Percentiles rank a stretch among this genome's conserved stretches.
phyloP scores from a whole-genome alignment of 2,329 filamentous ascomycete species.

The Diplodia mutila region DNA sequence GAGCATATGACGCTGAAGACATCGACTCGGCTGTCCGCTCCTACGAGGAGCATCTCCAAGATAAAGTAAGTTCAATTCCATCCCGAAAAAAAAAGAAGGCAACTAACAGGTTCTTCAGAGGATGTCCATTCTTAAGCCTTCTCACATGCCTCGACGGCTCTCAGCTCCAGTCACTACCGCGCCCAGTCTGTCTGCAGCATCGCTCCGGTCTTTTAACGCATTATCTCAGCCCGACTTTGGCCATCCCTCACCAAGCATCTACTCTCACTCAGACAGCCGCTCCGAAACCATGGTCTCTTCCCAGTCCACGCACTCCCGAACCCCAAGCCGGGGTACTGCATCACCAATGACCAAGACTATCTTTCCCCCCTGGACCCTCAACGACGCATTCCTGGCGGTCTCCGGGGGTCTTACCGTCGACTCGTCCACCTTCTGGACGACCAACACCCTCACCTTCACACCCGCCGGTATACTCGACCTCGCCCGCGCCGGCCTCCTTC shows the following conservation, averaged over 20 bases:
- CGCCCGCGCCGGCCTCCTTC: slow-evolving; percentile 29
- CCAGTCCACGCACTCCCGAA: not conserved
- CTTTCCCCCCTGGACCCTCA: slow-evolving; percentile 12
- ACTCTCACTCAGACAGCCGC: slow-evolving; percentile 1
- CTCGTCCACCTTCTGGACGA: slow-evolving; percentile 25
- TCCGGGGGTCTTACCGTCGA: slow-evolving; percentile 31
- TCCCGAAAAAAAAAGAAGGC: not conserved
- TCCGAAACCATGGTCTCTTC: slow-evolving; percentile 15
- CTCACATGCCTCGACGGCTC: not conserved
- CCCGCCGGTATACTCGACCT: slow-evolving; percentile 29
- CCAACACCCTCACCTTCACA: slow-evolving; percentile 29
- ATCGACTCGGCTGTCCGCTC: slow-evolving; percentile 2
- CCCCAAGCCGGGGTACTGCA: not conserved
- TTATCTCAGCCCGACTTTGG: not conserved
- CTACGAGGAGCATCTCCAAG: slow-evolving; percentile 8
- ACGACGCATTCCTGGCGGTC: slow-evolving; percentile 32
- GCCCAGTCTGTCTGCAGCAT: not conserved
- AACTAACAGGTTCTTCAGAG: not conserved
- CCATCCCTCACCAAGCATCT: slow-evolving; percentile 9
- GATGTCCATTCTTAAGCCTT: not conserved
- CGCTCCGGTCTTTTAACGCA: not conserved
- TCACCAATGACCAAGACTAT: not conserved
- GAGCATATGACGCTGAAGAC: not conserved
- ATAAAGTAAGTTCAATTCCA: not conserved
- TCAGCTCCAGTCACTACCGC: not conserved